phyloP scores from a whole-genome alignment of 2,329 filamentous ascomycete species.

The Volutella citrinella region DNA sequence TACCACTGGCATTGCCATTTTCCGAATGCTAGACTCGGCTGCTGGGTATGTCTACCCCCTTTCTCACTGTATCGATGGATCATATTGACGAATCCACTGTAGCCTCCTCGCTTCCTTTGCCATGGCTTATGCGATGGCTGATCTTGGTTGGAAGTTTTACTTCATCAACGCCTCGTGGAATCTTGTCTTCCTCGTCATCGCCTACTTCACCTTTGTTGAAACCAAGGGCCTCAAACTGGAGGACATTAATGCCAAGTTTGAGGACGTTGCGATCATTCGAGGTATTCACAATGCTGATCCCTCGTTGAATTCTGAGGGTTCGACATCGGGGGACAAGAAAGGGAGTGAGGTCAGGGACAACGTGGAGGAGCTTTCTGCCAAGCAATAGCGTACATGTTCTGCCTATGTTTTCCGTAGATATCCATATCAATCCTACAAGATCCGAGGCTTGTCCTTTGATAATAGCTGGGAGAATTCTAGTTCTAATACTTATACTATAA shows the following conservation, averaged over 20 bases:
- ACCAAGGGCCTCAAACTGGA: conserved; percentile 28
- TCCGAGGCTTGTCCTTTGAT: too few relatives aligned
- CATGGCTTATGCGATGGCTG: conserved; percentile 28
- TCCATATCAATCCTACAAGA: too few relatives aligned
- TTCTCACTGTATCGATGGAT: not conserved
- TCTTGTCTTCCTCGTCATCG: conserved; percentile 22
- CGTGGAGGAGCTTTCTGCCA: too few relatives aligned
- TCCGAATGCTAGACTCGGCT: conserved; percentile 24
- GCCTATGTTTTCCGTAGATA: too few relatives aligned
- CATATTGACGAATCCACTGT: not conserved
- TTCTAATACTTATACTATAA: too few relatives aligned
- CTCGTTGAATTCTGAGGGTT: too few relatives aligned
- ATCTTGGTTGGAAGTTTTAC: conserved; percentile 30
- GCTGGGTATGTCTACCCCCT: conserved; percentile 29
- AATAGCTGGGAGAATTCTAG: too few relatives aligned
- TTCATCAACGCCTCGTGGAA: conserved; percentile 29
- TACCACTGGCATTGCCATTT: conserved; percentile 28
- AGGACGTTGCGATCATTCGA: conserved; percentile 9
- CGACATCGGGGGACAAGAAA: too few relatives aligned
- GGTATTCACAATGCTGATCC: too few relatives aligned
- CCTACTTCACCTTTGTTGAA: conserved; percentile 26
- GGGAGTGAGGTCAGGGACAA: too few relatives aligned
- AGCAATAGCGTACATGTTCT: too few relatives aligned
- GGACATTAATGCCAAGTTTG: conserved; percentile 26
- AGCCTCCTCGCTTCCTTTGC: conserved; percentile 25